Percentiles rank a stretch among this genome's conserved stretches.
phyloP scores from a whole-genome alignment of 1,284 basidiomycete genomes.

The Coriolopsis trogii region DNA sequence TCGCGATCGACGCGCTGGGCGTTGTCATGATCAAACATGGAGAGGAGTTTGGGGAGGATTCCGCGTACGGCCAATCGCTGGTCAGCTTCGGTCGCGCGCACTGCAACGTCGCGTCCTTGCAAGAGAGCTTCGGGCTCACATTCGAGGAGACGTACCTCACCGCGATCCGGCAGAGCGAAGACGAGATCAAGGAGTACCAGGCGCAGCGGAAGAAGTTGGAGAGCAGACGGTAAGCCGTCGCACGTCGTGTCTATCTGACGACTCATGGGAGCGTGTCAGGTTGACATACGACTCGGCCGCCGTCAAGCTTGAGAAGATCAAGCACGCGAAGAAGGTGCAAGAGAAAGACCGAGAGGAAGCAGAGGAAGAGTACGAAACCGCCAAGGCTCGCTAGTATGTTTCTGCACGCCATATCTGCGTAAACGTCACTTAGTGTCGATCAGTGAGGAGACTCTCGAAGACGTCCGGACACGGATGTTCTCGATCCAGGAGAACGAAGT shows the following conservation, averaged over 20 bases:
- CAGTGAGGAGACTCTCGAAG: conserved; percentile 83
- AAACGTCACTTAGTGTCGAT: too few relatives aligned
- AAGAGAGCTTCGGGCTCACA: conserved; percentile 75
- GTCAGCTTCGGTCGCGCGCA: conserved; percentile 78
- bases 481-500: conserved; percentile 79
- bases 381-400: conserved; percentile 75
- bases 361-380: conserved; percentile 75
- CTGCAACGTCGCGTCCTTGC: conserved; percentile 78
- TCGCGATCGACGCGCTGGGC: conserved; percentile 78
- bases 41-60: conserved; percentile 76
- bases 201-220: conserved; percentile 78
- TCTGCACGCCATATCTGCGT: neutral
- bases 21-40: conserved; percentile 87
- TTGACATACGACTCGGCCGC: conserved; percentile 77
- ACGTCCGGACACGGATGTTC: conserved; percentile 74
- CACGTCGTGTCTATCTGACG: neutral
- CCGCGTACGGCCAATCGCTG: conserved; percentile 72
- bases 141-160: conserved; percentile 73
- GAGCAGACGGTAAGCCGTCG: conserved; percentile 60
- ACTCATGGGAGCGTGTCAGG: conserved; percentile 39
- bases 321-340: conserved; percentile 67
- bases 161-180: conserved; percentile 61
- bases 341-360: conserved; percentile 72
- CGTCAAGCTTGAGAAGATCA: conserved; percentile 66
- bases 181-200: conserved; percentile 76